Evolutionary conservation across 768 basidiomycete species (phyloP).

Genomic region (Tephrocybe rancida): DNA sequence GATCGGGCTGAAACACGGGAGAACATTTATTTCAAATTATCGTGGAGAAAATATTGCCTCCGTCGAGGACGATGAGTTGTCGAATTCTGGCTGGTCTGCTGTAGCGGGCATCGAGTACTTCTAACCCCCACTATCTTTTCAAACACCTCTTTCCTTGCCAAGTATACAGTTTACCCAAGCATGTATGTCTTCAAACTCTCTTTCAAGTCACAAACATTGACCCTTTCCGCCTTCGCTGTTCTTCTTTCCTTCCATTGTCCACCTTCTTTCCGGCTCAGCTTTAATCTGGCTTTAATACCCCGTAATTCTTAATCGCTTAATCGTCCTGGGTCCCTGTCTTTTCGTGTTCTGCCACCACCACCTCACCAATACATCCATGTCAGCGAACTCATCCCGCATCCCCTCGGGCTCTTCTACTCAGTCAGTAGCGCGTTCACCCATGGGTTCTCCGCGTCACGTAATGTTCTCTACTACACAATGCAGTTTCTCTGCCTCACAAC

Average conservation of each 20-base stretch:
- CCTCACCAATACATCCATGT: slow-evolving; percentile 26
- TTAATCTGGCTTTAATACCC: slow-evolving; percentile 19
- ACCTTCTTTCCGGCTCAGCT: slow-evolving; percentile 11
- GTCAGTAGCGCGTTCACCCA: slow-evolving; percentile 64
- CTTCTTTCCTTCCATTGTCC: slow-evolving; percentile 24
- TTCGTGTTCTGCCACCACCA: slow-evolving; percentile 11
- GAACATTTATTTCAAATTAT: slow-evolving; percentile 33
- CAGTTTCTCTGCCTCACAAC: background rate
- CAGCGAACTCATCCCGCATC: slow-evolving; percentile 58
- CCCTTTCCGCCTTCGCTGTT: too few relatives aligned
- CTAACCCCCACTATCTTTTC: background rate
- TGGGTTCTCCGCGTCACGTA: slow-evolving; percentile 62
- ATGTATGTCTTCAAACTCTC: slow-evolving; percentile 28
- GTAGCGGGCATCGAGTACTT: background rate
- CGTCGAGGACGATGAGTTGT: slow-evolving; percentile 16
- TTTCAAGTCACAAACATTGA: slow-evolving; percentile 29
- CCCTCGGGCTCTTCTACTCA: slow-evolving; percentile 72
- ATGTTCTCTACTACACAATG: slow-evolving; percentile 17
- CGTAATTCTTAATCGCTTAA: background rate
- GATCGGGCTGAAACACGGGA: slow-evolving; percentile 42
- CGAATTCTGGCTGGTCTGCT: background rate
- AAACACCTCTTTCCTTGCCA: slow-evolving; percentile 3
- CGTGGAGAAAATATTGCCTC: slow-evolving; percentile 29
- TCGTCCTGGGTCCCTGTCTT: background rate
- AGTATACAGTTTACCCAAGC: too few relatives aligned